These are phyloP conservation scores for Phytopythium kandeliae DNA, from an alignment of 352 stramenopile species.

Conservation along the genomic window DNA sequence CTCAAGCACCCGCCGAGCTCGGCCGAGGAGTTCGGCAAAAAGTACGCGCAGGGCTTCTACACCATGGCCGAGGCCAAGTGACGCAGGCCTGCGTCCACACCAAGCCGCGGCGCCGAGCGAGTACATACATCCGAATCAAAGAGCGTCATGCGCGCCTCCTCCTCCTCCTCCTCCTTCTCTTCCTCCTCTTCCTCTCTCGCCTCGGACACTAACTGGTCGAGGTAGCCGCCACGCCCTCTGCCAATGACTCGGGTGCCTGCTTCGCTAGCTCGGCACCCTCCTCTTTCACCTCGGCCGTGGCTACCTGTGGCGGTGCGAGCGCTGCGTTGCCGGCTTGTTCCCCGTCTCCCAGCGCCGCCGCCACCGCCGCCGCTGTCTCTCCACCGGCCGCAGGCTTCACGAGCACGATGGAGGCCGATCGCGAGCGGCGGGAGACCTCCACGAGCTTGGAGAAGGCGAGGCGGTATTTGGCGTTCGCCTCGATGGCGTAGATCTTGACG, in stretches of 20 bases:
- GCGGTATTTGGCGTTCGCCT: slow-evolving; percentile 60
- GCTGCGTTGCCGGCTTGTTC: too few relatives aligned
- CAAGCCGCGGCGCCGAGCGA: too few relatives aligned
- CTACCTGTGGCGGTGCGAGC: too few relatives aligned
- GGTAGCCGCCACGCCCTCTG: too few relatives aligned
- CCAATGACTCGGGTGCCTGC: neutral
- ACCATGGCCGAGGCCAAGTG: slow-evolving; percentile 79
- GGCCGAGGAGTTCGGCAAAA: slow-evolving; percentile 66
- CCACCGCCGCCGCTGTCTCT: too few relatives aligned
- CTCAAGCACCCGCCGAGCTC: slow-evolving; percentile 63
- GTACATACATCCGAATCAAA: too few relatives aligned
- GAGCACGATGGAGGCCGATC: slow-evolving; percentile 50
- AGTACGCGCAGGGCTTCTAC: slow-evolving; percentile 82
- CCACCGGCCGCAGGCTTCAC: slow-evolving; percentile 25
- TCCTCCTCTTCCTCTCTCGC: too few relatives aligned
- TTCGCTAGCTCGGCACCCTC: neutral
- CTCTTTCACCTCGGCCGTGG: neutral
- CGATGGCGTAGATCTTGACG: slow-evolving; percentile 70
- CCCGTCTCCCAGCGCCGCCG: too few relatives aligned
- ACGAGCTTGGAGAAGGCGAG: slow-evolving; percentile 45
- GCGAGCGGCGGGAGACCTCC: slow-evolving; percentile 24
- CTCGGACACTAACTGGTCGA: too few relatives aligned
- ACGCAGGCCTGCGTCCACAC: too few relatives aligned
- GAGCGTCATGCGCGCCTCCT: too few relatives aligned
- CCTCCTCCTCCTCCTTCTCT: too few relatives aligned